Base-by-base conservation (phyloP, 108 stramenopile species). In the Cyclotella sp. region DNA sequence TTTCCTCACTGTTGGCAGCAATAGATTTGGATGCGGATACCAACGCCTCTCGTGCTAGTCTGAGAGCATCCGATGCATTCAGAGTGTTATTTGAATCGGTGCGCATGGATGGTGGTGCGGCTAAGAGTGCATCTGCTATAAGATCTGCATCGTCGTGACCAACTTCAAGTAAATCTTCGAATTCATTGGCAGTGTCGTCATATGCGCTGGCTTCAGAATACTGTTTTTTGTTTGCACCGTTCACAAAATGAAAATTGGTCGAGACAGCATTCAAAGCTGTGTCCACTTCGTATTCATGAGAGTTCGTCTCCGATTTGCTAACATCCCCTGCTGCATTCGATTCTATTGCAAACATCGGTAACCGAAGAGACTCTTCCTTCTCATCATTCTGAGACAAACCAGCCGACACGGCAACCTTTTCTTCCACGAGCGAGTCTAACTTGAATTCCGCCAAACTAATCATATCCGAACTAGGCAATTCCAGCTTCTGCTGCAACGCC, bases 391-490 rank as follows among this genome's bases (percentile, higher is more conserved):
- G n/a, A 30, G 15, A 9, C 3, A 30, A 45, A 28, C 21, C 41
- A 49, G 30, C 49, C 16, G 72, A 24, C n/a, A 73, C 28, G 34
- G 29, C 24, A 15, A 49, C 61, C 57, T 63, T 63, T 43, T 73
- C 72, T 51, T 60, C 43, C 21, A 47, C 42, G 12, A 14, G 6
- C 26, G 41, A 26, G 58, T 63, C 61, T 16, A 63, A 34, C 7
- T 62, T 43, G 26, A 73, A 63, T 63, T 44, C 61, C 28, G 26
- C n/a, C 68, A 69, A 69, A 55, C 52, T 69, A 53, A 51, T 49
- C 46, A 34, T 52, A 51, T 19, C 43, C 27, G 61, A 14, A 66
- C 65, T 66, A 22, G 65, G 65, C 18, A 66, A 43, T 59, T 71
- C 57, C n/a, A 71, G 1, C 39, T 34, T 24, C 5, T 63, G 60